Evolutionary conservation across 371 early-diverging fungal genomes (phyloP).

Genomic region (Mortierella sp.): DNA sequence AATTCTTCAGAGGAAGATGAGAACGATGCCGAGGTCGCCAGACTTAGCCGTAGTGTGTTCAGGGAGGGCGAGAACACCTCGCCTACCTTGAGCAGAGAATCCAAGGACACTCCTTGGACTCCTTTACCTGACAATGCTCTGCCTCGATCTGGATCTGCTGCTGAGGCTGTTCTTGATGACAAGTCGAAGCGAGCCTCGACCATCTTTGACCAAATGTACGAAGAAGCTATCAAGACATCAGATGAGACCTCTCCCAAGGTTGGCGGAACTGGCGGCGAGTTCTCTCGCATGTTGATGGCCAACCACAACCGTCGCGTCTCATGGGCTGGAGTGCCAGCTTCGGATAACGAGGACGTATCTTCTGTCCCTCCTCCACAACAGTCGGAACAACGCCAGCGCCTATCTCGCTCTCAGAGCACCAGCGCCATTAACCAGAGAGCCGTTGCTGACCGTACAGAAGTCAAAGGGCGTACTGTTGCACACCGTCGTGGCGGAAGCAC

Average conservation of each 20-base stretch:
- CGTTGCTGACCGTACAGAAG: constrained; percentile 5
- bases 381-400: constrained; percentile 19
- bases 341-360: constrained; percentile 2
- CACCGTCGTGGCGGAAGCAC: constrained; percentile 46
- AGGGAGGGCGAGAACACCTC: constrained; percentile 9
- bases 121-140: constrained; percentile 40
- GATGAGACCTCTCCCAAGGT: constrained; percentile 51
- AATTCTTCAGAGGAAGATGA: constrained; percentile 56
- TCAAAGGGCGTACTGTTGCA: constrained; percentile 15
- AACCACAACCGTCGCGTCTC: constrained; percentile 53
- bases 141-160: constrained; percentile 44
- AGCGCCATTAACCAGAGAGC: constrained; percentile 19
- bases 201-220: constrained; percentile 73
- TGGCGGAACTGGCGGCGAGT: constrained; percentile 46
- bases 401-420: constrained; percentile 42
- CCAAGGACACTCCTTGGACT: constrained; percentile 45
- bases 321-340: constrained; percentile 41
- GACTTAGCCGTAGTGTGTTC: constrained; percentile 27
- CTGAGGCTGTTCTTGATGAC: constrained; percentile 37
- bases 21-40: constrained; percentile 51
- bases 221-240: constrained; percentile 64
- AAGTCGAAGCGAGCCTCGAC: constrained; percentile 66
- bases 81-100: constrained; percentile 15
- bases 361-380: background rate
- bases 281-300: constrained; percentile 50